These are phyloP conservation scores for Thelonectria blattea DNA, from an alignment of 2,329 filamentous ascomycete species.

Conservation along the genomic window DNA sequence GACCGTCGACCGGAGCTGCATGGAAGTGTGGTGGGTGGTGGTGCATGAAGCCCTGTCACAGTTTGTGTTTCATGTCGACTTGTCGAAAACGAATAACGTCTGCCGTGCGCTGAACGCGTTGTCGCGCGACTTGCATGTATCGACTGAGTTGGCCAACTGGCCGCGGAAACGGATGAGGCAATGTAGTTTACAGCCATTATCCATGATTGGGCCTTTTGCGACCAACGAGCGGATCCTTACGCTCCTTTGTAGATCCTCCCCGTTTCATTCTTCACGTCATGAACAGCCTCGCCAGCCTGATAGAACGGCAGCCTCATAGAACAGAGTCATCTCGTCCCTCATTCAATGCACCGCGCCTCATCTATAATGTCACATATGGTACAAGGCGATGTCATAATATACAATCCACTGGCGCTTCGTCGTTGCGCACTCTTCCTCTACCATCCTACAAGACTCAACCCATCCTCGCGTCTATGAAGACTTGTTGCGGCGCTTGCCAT, in stretches of 20 bases:
- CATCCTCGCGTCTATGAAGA: conserved; percentile 44
- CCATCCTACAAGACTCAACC: not conserved
- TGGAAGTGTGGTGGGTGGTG: too few species aligned
- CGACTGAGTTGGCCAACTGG: not conserved
- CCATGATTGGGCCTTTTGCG: not conserved
- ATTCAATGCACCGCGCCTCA: conserved; percentile 28
- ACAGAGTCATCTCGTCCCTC: conserved; percentile 18
- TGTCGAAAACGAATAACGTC: not conserved
- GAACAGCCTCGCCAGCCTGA: not conserved
- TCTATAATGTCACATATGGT: conserved; percentile 44
- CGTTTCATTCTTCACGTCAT: not conserved
- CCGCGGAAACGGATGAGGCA: too few species aligned
- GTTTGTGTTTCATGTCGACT: not conserved
- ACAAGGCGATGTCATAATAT: conserved; percentile 42
- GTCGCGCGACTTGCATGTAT: not conserved
- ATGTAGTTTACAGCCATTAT: not conserved
- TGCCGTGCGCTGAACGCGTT: not conserved
- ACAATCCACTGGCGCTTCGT: conserved; percentile 36
- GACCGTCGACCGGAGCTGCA: too few species aligned
- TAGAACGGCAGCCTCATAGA: conserved; percentile 7
- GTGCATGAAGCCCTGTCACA: not conserved
- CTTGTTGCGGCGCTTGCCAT: conserved; percentile 84
- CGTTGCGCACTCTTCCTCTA: conserved; percentile 20
- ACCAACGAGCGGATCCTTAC: not conserved
- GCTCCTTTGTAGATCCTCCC: too few species aligned